These are phyloP conservation scores for Phaffia rhodozyma DNA, from an alignment of 1,284 basidiomycete genomes.

Conservation along the genomic window DNA sequence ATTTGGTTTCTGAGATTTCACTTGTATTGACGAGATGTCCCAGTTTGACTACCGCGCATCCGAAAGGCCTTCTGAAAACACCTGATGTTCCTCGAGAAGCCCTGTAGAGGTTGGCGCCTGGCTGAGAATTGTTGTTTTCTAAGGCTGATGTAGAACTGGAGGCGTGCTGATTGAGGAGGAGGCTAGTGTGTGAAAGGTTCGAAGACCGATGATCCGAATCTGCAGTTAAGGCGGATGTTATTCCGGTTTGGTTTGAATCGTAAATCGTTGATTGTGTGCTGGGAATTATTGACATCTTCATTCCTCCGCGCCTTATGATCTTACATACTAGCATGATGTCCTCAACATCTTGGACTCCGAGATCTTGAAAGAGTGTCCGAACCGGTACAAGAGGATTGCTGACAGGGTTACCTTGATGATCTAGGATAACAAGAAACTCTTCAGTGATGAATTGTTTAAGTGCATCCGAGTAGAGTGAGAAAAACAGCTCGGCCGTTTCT, in stretches of 20 bases:
- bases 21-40: slow-evolving; percentile 59
- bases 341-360: slow-evolving; percentile 72
- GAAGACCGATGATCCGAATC: no score
- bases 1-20: slow-evolving; percentile 47
- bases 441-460: slow-evolving; percentile 80
- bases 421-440: slow-evolving; percentile 80
- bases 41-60: slow-evolving; percentile 82
- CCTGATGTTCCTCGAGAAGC: slow-evolving; percentile 3
- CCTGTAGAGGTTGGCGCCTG: slow-evolving; percentile 6
- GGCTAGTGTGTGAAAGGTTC: no score
- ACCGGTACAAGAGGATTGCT: slow-evolving; percentile 29
- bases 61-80: slow-evolving; percentile 66
- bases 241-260: no score
- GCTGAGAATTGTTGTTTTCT: neutral
- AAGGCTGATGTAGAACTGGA: no score
- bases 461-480: slow-evolving; percentile 79
- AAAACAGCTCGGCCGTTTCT: slow-evolving; percentile 84
- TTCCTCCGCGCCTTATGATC: slow-evolving; percentile 74
- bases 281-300: slow-evolving; percentile 57
- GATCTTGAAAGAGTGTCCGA: slow-evolving; percentile 77
- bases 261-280: slow-evolving; percentile 30
- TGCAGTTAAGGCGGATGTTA: no score
- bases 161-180: no score
- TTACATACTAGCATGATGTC: slow-evolving; percentile 78
- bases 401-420: slow-evolving; percentile 78